Conservation (phyloP, 306 rosid genomes). For the Inga laurina region DNA sequence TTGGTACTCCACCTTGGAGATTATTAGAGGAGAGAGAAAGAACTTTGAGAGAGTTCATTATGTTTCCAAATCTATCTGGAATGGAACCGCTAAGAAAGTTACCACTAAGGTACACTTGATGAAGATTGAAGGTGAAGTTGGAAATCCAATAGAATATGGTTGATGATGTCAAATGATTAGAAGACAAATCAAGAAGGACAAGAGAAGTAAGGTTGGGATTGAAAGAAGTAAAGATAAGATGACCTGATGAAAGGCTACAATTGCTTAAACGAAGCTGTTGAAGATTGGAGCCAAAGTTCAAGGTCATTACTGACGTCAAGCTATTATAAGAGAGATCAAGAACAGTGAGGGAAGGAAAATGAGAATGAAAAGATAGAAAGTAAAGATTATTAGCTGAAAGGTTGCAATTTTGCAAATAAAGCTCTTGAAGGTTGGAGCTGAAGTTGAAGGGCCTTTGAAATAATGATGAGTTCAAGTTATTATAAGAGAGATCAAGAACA, state of each 20-base stretch:
- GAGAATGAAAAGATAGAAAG: background rate
- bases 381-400: background rate
- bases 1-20: background rate
- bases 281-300: background rate
- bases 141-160: background rate
- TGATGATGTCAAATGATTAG: background rate
- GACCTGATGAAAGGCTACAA: background rate
- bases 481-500: background rate
- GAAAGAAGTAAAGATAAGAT: background rate
- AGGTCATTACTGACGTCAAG: background rate
- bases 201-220: background rate
- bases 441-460: background rate
- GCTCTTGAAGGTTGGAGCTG: slow-evolving; percentile 9
- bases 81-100: slow-evolving; percentile 8
- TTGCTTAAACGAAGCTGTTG: background rate
- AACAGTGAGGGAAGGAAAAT: background rate
- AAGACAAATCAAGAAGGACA: background rate
- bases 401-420: background rate
- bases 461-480: background rate
- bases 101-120: accelerated
- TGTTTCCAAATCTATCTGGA: slow-evolving; percentile 12
- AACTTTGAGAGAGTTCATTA: background rate
- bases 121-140: background rate
- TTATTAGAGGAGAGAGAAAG: accelerated
- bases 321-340: background rate